Percentiles rank a stretch among this genome's conserved stretches.
phyloP scores from a whole-genome alignment of 345 rosid species.

The Salix dunnii region DNA sequence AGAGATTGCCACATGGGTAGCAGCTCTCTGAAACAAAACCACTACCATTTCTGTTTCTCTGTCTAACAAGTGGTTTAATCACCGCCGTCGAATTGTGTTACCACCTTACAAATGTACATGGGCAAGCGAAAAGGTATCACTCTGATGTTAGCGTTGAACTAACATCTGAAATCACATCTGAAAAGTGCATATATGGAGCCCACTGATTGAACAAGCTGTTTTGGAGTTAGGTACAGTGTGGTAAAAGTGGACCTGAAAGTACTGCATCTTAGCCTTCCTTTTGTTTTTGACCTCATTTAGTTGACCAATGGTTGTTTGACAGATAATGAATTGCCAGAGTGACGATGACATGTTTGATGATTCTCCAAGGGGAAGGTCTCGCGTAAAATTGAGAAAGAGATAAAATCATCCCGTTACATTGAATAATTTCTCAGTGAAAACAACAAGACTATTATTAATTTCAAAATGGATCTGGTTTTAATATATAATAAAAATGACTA shows the following conservation, averaged over 20 bases:
- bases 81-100: not conserved
- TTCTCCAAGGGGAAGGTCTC: not conserved
- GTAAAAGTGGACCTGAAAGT: not conserved
- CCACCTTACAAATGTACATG: not conserved
- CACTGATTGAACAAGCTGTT: no score
- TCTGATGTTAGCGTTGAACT: accelerated
- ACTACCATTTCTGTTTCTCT: conserved; percentile 11
- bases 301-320: not conserved
- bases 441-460: no score
- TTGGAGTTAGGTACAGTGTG: not conserved
- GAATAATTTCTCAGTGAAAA: no score
- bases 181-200: no score
- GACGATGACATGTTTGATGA: not conserved
- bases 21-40: conserved; percentile 13
- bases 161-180: no score
- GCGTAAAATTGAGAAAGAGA: not conserved
- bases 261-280: not conserved
- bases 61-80: conserved; percentile 9
- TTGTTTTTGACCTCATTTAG: not conserved
- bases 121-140: no score
- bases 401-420: no score
- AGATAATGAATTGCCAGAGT: not conserved
- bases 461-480: no score
- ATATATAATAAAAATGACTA: no score
- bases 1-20: conserved; percentile 39